Base-by-base conservation (phyloP, 805 yeast genomes). In the Debaryomyces maramus region DNA sequence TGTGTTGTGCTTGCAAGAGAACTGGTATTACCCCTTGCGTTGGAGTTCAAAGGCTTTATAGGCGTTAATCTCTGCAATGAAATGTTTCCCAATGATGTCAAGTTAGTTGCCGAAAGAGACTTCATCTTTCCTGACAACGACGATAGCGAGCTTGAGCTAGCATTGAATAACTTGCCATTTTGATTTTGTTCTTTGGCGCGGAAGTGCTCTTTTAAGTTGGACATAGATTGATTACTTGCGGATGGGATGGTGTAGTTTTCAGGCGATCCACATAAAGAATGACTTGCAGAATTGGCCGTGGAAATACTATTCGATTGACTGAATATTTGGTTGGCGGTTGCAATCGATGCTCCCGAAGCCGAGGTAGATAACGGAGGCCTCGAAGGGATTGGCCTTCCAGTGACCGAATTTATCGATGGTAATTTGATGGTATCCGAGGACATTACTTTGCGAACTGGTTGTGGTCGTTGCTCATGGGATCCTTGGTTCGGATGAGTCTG, bases 31-130 rank as follows among this genome's bases (percentile, higher is more conserved):
- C 10, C 39, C 44, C 28, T 18, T 10, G 39, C 23, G 16, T 41
- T 34, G 14, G 26, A 38, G 19, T 44, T 34, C 10, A 30, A 26
- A 11, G 60, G 53, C 42, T 61, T 64, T 11, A 69, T 51, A 8
- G 78, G 79, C 0, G 78, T 73, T 74, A 74, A 62, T 43, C 73
- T 48, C 20, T 60, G 67, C 26, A 67, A 47, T 13, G 56, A 37
- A 33, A 60, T 48, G 39, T 53, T 59, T 29, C 51, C 43, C n/a
- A 44, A 49, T 5, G 61, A 56, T 36, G 36, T 14, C 28, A 33
- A 33, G 15, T 33, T 33, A n/a, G 36, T 33, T 16, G 27, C 24
- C 9, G 48, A 48, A 29, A 57, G 45, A 23, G 44, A 40, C 38
- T 58, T 50, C 36, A 58, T 50, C 39, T 57, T 61, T 11, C 53